Base-by-base conservation (phyloP, 129 eudicot species). In the Flaveria linearis region DNA sequence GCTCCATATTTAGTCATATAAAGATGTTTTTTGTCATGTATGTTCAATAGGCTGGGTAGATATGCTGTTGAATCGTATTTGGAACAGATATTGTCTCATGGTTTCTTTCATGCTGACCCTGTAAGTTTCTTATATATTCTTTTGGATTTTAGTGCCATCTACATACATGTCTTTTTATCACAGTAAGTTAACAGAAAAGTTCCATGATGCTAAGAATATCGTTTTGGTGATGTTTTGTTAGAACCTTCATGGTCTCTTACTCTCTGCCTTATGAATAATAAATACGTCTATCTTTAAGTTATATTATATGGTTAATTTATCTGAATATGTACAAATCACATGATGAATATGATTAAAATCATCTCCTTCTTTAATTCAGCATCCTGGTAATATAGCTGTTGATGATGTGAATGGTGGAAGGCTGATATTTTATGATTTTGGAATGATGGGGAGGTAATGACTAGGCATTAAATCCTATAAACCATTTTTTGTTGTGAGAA, bases 341-440 rank as follows among this genome's bases (percentile, higher is more conserved):
- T 74, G 53, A 4, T 16, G 13, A 42, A 20, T 76, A 22, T 73
- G 58, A 80, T 69, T 58, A 46, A 46, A 65, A 61, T 28, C n/a
- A 26, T 72, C 25, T 26, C 26, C 56, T 81, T 67, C 7, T 73
- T 72, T 76, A 45, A 67, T 78, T 77, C 89, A 94, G 98, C 98
- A 95, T 82, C 99, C 99, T 65, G 99, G 99, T 47, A 95, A 95
- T 82, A 95, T 95, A 74, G 99, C 99, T 46, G 99, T 91, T 69
- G 99, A 95, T 87, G 99, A 95, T 76, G 87, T 89, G 25, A 95
- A 95, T 83, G 99, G 99, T 89, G 99, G 99, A 84, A 86, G 99
- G 76, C 83, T 95, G 79, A 95, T 95, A 72, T 95, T 95, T 78
- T 95, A 95, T 83, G 99, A 95, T 71, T 95, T 95, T 81, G 99